phyloP scores from a whole-genome alignment of 2,329 filamentous ascomycete species.

The Colletotrichum sp. region DNA sequence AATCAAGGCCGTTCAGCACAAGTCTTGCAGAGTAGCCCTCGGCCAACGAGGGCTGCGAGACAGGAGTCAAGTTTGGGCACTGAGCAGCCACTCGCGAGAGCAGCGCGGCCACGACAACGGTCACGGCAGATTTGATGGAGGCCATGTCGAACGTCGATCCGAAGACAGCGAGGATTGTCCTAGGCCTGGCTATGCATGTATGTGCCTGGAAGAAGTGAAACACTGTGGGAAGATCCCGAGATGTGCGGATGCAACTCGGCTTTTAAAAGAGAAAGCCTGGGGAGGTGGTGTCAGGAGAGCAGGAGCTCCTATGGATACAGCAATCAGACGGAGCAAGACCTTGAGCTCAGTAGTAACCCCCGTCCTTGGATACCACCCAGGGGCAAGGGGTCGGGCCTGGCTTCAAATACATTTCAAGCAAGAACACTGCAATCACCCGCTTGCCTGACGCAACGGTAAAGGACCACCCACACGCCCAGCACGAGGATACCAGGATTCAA shows the following conservation, averaged over 20 bases:
- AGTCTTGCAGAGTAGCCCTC: conserved; percentile 30
- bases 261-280: background rate
- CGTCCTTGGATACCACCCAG: background rate
- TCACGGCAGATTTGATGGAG: background rate
- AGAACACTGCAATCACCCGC: background rate
- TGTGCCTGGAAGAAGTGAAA: background rate
- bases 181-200: background rate
- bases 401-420: background rate
- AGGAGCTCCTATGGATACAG: background rate
- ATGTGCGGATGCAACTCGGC: background rate
- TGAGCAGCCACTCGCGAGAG: conserved; percentile 1
- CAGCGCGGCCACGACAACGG: background rate
- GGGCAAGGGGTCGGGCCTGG: background rate
- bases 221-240: background rate
- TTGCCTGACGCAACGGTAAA: background rate
- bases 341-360: background rate
- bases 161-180: background rate
- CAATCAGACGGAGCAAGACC: background rate
- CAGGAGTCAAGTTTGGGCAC: conserved; percentile 10
- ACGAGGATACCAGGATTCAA: background rate
- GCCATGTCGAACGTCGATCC: background rate
- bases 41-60: conserved; percentile 22
- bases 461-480: background rate
- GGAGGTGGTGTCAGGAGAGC: background rate
- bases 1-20: conserved; percentile 26